These are phyloP conservation scores for Dioszegia crocea DNA, from an alignment of 768 basidiomycete genomes.

Conservation along the genomic window DNA sequence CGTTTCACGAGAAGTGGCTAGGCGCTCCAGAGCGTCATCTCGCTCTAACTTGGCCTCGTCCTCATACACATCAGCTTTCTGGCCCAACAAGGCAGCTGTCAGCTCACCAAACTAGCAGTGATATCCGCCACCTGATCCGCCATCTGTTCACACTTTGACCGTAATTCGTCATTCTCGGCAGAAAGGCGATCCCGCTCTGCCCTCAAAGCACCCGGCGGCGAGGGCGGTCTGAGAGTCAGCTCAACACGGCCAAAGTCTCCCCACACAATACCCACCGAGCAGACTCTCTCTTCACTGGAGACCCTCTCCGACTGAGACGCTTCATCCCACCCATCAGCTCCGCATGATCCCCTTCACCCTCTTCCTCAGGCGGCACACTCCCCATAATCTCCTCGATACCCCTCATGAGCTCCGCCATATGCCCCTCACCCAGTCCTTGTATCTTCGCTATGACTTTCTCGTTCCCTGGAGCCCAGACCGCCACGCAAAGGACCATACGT, in stretches of 20 bases:
- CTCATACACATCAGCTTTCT: conserved; percentile 22
- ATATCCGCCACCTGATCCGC: conserved; percentile 70
- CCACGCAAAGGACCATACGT: conserved; percentile 74
- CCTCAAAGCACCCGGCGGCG: conserved; percentile 50
- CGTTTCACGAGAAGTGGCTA: conserved; percentile 58
- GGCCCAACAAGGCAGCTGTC: background rate
- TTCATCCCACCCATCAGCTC: background rate
- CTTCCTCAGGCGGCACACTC: conserved; percentile 22
- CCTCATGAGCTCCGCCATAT: conserved; percentile 87
- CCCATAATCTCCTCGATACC: conserved; percentile 70
- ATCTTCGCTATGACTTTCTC: conserved; percentile 85
- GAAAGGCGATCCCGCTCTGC: conserved; percentile 61
- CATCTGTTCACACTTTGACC: conserved; percentile 72
- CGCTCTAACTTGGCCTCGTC: conserved; percentile 76
- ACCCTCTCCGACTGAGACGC: conserved; percentile 1
- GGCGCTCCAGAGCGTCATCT: conserved; percentile 64
- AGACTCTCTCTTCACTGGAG: background rate
- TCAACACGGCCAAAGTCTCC: background rate
- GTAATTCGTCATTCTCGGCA: conserved; percentile 78
- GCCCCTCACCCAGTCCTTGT: conserved; percentile 70
- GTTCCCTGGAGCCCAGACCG: conserved; percentile 83
- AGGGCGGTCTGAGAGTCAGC: conserved; percentile 14
- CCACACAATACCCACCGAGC: background rate
- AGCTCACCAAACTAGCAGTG: conserved; percentile 59
- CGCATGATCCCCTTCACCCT: conserved; percentile 11